Percentiles rank a stretch among this genome's conserved stretches.
These are phyloP conservation scores for Solanum chacoense DNA, from an alignment of 305 asterid species.

Conservation along the genomic window DNA sequence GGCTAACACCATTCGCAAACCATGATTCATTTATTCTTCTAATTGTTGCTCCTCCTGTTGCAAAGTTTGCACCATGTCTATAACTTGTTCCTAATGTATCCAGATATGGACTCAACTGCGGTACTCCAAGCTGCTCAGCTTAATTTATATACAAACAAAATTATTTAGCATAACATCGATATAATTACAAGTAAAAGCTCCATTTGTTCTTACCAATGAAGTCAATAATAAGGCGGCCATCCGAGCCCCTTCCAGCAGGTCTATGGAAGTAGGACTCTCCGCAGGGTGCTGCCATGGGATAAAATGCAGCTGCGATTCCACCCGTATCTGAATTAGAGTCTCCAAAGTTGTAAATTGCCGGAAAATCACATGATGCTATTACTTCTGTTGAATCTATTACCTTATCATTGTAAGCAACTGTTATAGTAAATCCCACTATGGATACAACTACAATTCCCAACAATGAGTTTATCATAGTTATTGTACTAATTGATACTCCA, in stretches of 20 bases:
- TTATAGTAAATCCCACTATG: neutral
- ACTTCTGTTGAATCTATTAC: neutral
- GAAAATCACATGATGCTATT: slow-evolving; percentile 22
- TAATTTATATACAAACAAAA: neutral
- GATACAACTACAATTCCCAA: neutral
- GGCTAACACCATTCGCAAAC: slow-evolving; percentile 51
- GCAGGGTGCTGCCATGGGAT: slow-evolving; percentile 28
- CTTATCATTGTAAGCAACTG: neutral
- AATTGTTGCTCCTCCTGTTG: slow-evolving; percentile 79
- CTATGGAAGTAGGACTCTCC: slow-evolving; percentile 53
- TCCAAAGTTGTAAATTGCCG: slow-evolving; percentile 55
- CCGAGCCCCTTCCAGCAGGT: slow-evolving; percentile 57
- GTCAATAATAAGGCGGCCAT: slow-evolving; percentile 82
- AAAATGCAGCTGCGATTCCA: slow-evolving; percentile 50
- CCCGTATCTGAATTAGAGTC: slow-evolving; percentile 80
- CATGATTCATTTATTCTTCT: slow-evolving; percentile 36
- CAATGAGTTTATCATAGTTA: neutral
- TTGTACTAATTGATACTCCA: neutral
- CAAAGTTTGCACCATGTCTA: slow-evolving; percentile 47
- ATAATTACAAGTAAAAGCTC: neutral
- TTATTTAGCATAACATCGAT: neutral
- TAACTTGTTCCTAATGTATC: slow-evolving; percentile 54
- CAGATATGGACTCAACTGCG: slow-evolving; percentile 54
- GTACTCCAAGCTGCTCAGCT: slow-evolving; percentile 48
- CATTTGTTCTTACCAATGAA: slow-evolving; percentile 35